phyloP scores from a whole-genome alignment of 305 asterid species.

The Fraxinus velutina region DNA sequence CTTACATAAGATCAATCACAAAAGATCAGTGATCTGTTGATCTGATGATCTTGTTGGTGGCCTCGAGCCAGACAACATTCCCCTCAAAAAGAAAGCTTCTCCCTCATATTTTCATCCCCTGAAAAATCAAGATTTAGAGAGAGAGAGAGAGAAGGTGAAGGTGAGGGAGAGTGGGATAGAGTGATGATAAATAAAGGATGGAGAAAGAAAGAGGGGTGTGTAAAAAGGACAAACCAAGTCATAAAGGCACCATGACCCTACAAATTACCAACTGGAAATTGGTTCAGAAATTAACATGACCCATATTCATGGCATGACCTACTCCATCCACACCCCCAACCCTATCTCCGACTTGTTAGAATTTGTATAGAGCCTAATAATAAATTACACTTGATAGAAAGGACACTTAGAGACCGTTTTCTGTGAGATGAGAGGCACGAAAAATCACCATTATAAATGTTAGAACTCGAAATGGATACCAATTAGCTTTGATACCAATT shows the following conservation, averaged over 20 bases:
- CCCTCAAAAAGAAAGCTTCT: constrained; percentile 67
- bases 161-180: constrained; percentile 20
- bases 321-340: not conserved
- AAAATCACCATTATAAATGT: too few relatives aligned
- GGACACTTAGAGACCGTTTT: too few relatives aligned
- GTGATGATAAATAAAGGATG: constrained; percentile 46
- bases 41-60: constrained; percentile 41
- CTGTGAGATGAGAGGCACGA: too few relatives aligned
- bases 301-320: constrained; percentile 12
- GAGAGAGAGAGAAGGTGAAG: not conserved
- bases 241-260: constrained; percentile 61
- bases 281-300: constrained; percentile 21
- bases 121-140: constrained; percentile 26
- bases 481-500: too few relatives aligned
- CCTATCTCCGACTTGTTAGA: not conserved
- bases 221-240: constrained; percentile 56
- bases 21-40: constrained; percentile 28
- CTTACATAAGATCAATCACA: constrained; percentile 30
- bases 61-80: constrained; percentile 98
- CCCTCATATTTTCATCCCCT: constrained; percentile 16
- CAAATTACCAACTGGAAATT: constrained; percentile 24
- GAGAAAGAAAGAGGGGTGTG: constrained; percentile 28
- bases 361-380: too few relatives aligned
- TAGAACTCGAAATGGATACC: too few relatives aligned
- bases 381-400: too few relatives aligned